Base-by-base conservation (phyloP, 2,329 filamentous ascomycete genomes). In the Geosmithia morbida region DNA sequence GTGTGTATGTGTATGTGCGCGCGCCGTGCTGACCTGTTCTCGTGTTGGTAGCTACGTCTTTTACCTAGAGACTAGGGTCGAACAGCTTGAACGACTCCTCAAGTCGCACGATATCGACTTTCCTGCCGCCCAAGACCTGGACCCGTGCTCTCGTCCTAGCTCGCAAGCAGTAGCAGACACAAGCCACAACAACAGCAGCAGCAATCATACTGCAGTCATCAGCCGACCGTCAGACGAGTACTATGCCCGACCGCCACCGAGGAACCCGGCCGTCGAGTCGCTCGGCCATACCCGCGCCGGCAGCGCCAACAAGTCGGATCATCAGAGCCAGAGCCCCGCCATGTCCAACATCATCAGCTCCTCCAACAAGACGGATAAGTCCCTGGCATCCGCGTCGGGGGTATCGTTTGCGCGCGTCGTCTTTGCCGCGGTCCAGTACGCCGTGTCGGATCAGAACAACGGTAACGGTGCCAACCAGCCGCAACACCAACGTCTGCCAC, bases 391-490 rank as follows among this genome's bases (percentile, higher is more conserved):
- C 0, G 84, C 87, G 1, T 89, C 87, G 2, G 90, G 89, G 16
- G 92, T 97, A 46, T 94, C 89, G 0, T 97, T 97, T 66, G 89
- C 90, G 5, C 77, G 87, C 48, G 87, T 97, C 13, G 90, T 97
- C 11, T 92, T 95, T 60, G 88, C 90, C 10, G 90, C 90, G 1
- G 87, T 97, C 44, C 92, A 94, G 56, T 77, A 77, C 44, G 80
- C 76, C 0, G 72, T 81, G 16, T 72, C 75, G 10, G 75, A 77
- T 51, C 70, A 76, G 61, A 82, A 80, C 56, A 85, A 55, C 17
- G n/a, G n/a, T n/a, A n/a, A n/a, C n/a, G n/a, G n/a, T n/a, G n/a
- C n/a, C n/a, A 61, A 60, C 29, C 57, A 54, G 16, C 50, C 53
- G 18, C 51, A 54, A 47, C 46, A 53, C 29, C 56, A 56, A 20